These are phyloP conservation scores for Carex myosuroides DNA, from an alignment of 176 grass and related monocot genomes.

Conservation along the genomic window DNA sequence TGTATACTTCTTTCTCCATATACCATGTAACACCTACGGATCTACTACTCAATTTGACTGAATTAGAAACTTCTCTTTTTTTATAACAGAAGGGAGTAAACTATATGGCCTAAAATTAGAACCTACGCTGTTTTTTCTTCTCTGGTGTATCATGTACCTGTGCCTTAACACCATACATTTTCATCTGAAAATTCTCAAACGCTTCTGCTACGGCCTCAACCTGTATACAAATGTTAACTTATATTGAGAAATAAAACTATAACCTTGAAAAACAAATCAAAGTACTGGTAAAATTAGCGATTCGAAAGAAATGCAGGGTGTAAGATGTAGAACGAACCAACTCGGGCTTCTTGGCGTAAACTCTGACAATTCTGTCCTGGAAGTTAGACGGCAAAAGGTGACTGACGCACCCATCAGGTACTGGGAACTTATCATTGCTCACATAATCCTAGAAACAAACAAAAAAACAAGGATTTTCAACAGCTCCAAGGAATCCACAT, in stretches of 20 bases:
- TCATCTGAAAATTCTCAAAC: constrained; percentile 83
- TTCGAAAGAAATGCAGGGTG: not conserved
- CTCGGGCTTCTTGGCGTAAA: constrained; percentile 79
- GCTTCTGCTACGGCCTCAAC: constrained; percentile 73
- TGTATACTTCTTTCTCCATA: constrained; percentile 13
- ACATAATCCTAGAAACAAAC: constrained; percentile 42
- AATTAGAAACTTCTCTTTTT: not conserved
- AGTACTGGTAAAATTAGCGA: not conserved
- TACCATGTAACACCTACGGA: constrained; percentile 8
- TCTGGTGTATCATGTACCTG: constrained; percentile 86
- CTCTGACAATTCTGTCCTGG: constrained; percentile 77
- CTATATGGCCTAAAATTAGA: not conserved
- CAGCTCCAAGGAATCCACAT: not conserved
- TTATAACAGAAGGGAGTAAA: not conserved
- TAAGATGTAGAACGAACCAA: constrained; percentile 36
- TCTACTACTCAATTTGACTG: not conserved
- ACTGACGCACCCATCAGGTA: constrained; percentile 80
- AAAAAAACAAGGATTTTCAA: constrained; percentile 13
- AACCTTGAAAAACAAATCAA: not conserved
- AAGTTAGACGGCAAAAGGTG: constrained; percentile 61
- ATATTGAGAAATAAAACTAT: not conserved
- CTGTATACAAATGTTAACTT: constrained; percentile 21
- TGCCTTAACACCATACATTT: constrained; percentile 69
- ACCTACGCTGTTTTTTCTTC: constrained; percentile 49
- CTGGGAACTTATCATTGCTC: constrained; percentile 61